These are phyloP conservation scores for Fusarium poae DNA, from an alignment of 2,329 filamentous ascomycete species.

Conservation along the genomic window DNA sequence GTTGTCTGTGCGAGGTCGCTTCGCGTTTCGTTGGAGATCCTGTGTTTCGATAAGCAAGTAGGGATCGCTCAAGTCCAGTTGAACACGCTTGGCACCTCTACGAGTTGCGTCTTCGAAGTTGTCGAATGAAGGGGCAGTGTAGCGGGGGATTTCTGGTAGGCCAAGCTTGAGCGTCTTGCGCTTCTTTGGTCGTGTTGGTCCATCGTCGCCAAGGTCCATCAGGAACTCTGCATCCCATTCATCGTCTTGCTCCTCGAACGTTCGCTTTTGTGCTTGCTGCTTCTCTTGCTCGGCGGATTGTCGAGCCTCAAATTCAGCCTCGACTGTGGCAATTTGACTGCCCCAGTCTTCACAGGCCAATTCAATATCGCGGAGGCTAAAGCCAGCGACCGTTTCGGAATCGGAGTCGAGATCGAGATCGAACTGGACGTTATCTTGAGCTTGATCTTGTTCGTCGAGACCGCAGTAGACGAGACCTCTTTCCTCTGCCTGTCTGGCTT, in stretches of 20 bases:
- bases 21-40: slow-evolving; percentile 72
- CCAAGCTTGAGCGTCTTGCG: slow-evolving; percentile 73
- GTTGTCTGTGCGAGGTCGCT: slow-evolving; percentile 67
- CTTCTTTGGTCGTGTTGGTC: slow-evolving; percentile 71
- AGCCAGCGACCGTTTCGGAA: slow-evolving; percentile 77
- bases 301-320: slow-evolving; percentile 54
- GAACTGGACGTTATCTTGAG: slow-evolving; percentile 57
- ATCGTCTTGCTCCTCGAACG: slow-evolving; percentile 62
- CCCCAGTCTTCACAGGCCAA: slow-evolving; percentile 91
- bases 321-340: slow-evolving; percentile 66
- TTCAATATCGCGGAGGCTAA: slow-evolving; percentile 83
- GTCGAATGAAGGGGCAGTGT: slow-evolving; percentile 79
- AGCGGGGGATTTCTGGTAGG: slow-evolving; percentile 69
- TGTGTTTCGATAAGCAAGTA: slow-evolving; percentile 85
- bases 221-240: slow-evolving; percentile 75
- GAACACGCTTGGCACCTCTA: slow-evolving; percentile 80
- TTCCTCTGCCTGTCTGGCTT: slow-evolving; percentile 68
- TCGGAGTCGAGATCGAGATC: slow-evolving; percentile 66
- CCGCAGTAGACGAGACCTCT: slow-evolving; percentile 63
- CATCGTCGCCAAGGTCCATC: slow-evolving; percentile 61
- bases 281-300: slow-evolving; percentile 52
- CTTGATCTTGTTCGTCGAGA: slow-evolving; percentile 55
- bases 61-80: slow-evolving; percentile 89
- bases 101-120: slow-evolving; percentile 81
- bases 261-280: slow-evolving; percentile 51